phyloP scores from a whole-genome alignment of 257 asterid species.

The Plantago elongata region DNA sequence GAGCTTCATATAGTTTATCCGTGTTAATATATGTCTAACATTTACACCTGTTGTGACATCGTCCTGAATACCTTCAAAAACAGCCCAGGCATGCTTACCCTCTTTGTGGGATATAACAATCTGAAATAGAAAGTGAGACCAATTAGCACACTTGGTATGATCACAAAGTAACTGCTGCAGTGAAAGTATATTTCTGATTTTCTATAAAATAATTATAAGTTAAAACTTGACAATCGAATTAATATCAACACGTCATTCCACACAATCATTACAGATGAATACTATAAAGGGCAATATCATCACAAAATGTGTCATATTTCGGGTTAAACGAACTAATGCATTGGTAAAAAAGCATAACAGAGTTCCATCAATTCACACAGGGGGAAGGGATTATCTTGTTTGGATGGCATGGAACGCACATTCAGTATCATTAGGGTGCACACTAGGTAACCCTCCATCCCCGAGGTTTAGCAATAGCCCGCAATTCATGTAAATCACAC shows the following conservation, averaged over 20 bases:
- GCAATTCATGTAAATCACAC: too few species aligned
- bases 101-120: conserved; percentile 47
- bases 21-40: conserved; percentile 16
- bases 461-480: too few species aligned
- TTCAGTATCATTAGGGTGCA: too few species aligned
- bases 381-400: too few species aligned
- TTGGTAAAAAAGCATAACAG: too few species aligned
- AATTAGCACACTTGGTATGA: conserved; percentile 11
- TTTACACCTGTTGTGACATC: conserved; percentile 28
- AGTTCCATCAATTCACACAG: too few species aligned
- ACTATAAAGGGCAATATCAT: background rate
- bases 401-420: too few species aligned
- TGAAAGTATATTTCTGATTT: background rate
- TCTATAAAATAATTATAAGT: background rate
- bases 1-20: conserved; percentile 37
- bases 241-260: background rate
- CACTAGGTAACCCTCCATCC: too few species aligned
- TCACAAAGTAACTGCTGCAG: too few species aligned
- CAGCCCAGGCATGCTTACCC: conserved; percentile 27
- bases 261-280: background rate
- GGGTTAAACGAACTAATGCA: too few species aligned
- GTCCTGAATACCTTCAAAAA: conserved; percentile 24
- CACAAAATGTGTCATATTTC: too few species aligned
- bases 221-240: background rate
- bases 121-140: conserved; percentile 40